Percentiles rank a stretch among this genome's conserved stretches.
Evolutionary conservation across 192 early-diverging fungal species (phyloP).

Genomic region (Coemansia sp.): DNA sequence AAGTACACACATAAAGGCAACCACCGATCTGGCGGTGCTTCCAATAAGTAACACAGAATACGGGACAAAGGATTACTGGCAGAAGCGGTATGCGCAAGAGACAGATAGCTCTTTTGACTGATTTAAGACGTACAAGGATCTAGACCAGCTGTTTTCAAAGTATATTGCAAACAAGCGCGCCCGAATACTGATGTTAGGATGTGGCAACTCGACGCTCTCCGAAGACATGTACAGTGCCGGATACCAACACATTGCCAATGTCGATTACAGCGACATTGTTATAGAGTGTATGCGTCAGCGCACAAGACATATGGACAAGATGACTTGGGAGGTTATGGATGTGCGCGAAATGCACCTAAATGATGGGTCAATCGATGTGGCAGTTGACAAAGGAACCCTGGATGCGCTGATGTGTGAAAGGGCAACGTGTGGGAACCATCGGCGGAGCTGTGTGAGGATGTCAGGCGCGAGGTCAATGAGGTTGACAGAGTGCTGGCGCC

Average conservation of each 20-base stretch:
- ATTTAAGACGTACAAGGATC: constrained; percentile 81
- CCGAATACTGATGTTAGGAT: constrained; percentile 81
- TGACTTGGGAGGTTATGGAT: constrained; percentile 71
- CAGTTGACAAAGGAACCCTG: constrained; percentile 90
- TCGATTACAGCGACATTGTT: constrained; percentile 79
- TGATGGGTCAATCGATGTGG: constrained; percentile 66
- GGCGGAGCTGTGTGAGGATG: constrained; percentile 64
- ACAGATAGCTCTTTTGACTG: constrained; percentile 72
- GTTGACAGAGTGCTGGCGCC: constrained; percentile 73
- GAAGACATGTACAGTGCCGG: constrained; percentile 80
- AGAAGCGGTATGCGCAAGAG: constrained; percentile 61
- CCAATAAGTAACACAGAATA: constrained; percentile 71
- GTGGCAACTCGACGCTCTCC: constrained; percentile 79
- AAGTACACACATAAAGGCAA: constrained; percentile 5
- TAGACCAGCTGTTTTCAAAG: constrained; percentile 62
- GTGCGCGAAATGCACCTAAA: constrained; percentile 70
- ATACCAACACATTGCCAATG: constrained; percentile 71
- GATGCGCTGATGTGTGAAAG: constrained; percentile 86
- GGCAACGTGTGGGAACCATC: constrained; percentile 89
- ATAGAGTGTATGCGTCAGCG: constrained; percentile 73
- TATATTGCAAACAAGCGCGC: constrained; percentile 58
- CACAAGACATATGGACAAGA: constrained; percentile 27
- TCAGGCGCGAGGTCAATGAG: constrained; percentile 72
- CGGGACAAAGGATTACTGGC: constrained; percentile 79
- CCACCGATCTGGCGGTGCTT: constrained; percentile 51